phyloP scores from a whole-genome alignment of 2,329 filamentous ascomycete species.

The Cucurbitaria berberidis region DNA sequence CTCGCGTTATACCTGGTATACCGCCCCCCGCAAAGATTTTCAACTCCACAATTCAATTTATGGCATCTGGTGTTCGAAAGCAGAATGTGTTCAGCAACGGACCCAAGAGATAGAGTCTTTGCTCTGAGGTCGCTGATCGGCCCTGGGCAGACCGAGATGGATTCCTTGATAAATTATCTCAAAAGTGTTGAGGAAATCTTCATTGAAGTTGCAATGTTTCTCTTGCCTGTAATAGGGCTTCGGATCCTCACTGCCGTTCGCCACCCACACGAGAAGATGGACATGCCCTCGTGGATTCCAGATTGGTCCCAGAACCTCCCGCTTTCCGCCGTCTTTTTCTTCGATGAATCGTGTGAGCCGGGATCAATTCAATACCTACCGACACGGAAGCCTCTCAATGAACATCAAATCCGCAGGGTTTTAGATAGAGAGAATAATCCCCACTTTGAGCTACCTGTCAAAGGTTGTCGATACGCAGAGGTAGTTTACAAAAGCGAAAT shows the following conservation, averaged over 20 bases:
- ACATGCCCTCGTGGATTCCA: slow-evolving; percentile 14
- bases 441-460: slow-evolving; percentile 1
- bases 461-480: slow-evolving; percentile 7
- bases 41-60: slow-evolving; percentile 2
- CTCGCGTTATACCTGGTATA: not conserved
- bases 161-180: slow-evolving; percentile 5
- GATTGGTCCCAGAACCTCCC: slow-evolving; percentile 15
- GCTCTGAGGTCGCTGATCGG: slow-evolving; percentile 10
- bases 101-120: slow-evolving; percentile 11
- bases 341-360: no score
- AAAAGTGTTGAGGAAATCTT: not conserved
- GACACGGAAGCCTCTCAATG: not conserved
- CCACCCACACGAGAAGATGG: slow-evolving; percentile 7
- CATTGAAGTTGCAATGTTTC: slow-evolving; percentile 1
- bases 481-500: not conserved
- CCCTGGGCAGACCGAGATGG: not conserved
- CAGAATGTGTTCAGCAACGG: slow-evolving; percentile 7
- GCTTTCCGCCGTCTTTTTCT: not conserved
- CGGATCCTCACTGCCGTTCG: slow-evolving; percentile 4
- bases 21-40: not conserved
- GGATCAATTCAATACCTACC: no score
- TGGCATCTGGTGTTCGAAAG: slow-evolving; percentile 5
- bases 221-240: slow-evolving; percentile 7
- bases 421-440: not conserved
- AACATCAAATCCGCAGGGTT: not conserved